Evolutionary conservation across 2,329 filamentous ascomycete genomes (phyloP).

Genomic region (Hypoxylon sp.): DNA sequence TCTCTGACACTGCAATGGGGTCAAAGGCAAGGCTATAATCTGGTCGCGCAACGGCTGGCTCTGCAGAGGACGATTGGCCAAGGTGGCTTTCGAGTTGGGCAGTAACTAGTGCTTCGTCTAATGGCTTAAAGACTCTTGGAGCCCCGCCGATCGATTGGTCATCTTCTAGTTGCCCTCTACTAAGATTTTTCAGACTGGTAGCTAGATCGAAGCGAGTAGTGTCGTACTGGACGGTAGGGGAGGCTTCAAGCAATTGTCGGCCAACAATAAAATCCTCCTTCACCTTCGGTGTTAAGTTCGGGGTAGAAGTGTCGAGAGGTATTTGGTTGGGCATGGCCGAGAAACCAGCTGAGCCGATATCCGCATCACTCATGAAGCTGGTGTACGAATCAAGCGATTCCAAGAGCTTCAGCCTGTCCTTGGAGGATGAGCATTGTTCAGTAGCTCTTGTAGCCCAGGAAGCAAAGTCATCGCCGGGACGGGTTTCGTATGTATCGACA

Average conservation of each 20-base stretch:
- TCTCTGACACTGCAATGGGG: constrained; percentile 68
- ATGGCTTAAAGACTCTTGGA: constrained; percentile 13
- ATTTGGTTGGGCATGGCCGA: constrained; percentile 61
- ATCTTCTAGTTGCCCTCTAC: constrained; percentile 47
- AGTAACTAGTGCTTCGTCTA: constrained; percentile 46
- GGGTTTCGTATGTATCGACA: constrained; percentile 73
- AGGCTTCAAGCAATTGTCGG: constrained; percentile 63
- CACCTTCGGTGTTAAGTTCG: constrained; percentile 64
- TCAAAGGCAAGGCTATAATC: constrained; percentile 74
- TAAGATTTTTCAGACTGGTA: constrained; percentile 54
- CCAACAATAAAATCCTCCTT: constrained; percentile 68
- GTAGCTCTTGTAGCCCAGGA: constrained; percentile 52
- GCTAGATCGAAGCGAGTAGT: constrained; percentile 54
- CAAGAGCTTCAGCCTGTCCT: constrained; percentile 58
- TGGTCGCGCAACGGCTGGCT: constrained; percentile 59
- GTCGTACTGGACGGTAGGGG: constrained; percentile 54
- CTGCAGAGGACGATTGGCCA: constrained; percentile 41
- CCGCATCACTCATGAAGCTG: constrained; percentile 75
- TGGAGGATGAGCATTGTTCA: constrained; percentile 12
- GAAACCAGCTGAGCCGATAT: constrained; percentile 69
- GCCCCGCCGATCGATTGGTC: not conserved
- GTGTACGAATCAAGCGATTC: constrained; percentile 67
- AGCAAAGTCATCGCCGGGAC: constrained; percentile 58
- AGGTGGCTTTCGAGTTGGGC: constrained; percentile 59
- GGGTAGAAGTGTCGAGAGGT: constrained; percentile 73